phyloP scores from a whole-genome alignment of 768 basidiomycete genomes.

The Lactifluus piperatus region DNA sequence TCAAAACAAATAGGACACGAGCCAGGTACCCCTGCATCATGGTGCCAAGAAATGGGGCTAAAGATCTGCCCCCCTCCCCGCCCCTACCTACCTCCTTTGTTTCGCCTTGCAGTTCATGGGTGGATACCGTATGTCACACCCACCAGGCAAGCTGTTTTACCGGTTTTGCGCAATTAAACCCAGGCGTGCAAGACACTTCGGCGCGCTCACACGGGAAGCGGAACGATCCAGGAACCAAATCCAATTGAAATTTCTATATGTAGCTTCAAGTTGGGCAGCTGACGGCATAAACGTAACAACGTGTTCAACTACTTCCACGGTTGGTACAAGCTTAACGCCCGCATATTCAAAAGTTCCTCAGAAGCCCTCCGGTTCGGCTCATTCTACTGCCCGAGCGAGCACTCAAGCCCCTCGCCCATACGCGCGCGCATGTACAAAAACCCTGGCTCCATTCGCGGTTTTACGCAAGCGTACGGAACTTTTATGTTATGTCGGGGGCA shows the following conservation, averaged over 20 bases:
- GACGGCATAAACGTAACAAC: conserved; percentile 2
- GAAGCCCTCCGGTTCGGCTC: conserved; percentile 13
- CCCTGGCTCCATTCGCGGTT: not conserved
- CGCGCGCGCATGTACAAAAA: not conserved
- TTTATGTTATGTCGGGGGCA: not conserved
- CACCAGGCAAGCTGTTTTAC: too few species aligned
- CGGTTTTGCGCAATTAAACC: not conserved
- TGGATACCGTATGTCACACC: too few species aligned
- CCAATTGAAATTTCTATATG: not conserved
- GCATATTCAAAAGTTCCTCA: conserved; percentile 9
- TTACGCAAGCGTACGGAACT: not conserved
- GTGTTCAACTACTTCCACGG: not conserved
- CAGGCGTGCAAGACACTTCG: not conserved
- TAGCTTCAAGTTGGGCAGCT: not conserved
- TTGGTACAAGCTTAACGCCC: conserved; percentile 1
- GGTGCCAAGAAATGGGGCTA: too few species aligned
- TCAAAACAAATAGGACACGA: too few species aligned
- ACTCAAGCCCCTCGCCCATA: not conserved
- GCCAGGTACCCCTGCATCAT: too few species aligned
- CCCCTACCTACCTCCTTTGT: too few species aligned
- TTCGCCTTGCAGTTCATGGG: too few species aligned
- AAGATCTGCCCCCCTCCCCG: too few species aligned
- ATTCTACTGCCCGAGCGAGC: not conserved
- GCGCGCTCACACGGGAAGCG: too few species aligned
- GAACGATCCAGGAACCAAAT: too few species aligned